phyloP scores from a whole-genome alignment of 2,329 filamentous ascomycete genomes.

The Alternaria arbusti region DNA sequence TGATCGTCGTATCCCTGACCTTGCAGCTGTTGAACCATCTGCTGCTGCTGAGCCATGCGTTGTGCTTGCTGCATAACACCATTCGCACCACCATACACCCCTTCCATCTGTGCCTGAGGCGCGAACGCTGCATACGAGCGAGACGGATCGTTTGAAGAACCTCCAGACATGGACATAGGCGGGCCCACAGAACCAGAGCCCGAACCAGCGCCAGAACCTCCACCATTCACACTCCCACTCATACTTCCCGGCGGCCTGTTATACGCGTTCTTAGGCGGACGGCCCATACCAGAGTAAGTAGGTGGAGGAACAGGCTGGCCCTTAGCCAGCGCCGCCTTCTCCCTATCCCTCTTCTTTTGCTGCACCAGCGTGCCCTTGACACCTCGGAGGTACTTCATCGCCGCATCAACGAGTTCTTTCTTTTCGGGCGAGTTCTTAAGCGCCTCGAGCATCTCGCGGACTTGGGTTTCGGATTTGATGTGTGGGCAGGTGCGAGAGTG shows the following conservation, averaged over 20 bases:
- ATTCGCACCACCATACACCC: conserved; percentile 9
- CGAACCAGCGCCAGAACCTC: neutral
- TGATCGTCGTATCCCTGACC: conserved; percentile 26
- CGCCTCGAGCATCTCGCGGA: conserved; percentile 68
- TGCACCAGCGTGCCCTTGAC: conserved; percentile 63
- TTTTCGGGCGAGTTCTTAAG: conserved; percentile 66
- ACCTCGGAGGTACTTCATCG: conserved; percentile 63
- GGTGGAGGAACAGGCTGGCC: neutral
- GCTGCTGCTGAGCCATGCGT: conserved; percentile 6
- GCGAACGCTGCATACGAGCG: neutral
- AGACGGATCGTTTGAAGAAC: neutral
- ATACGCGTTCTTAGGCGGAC: neutral
- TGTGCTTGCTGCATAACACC: conserved; percentile 1
- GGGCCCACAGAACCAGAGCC: neutral
- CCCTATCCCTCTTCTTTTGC: conserved; percentile 54
- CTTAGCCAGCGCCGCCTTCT: conserved; percentile 30
- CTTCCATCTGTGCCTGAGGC: neutral
- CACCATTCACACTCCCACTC: neutral
- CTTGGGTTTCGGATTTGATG: conserved; percentile 66
- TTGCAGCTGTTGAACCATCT: conserved; percentile 17
- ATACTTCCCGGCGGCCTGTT: neutral
- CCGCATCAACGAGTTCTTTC: conserved; percentile 59
- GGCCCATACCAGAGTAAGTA: neutral
- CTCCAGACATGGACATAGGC: neutral
- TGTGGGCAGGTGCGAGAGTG: conserved; percentile 65